phyloP scores from a whole-genome alignment of 768 basidiomycete species.

The Infundibulicybe gibba region DNA sequence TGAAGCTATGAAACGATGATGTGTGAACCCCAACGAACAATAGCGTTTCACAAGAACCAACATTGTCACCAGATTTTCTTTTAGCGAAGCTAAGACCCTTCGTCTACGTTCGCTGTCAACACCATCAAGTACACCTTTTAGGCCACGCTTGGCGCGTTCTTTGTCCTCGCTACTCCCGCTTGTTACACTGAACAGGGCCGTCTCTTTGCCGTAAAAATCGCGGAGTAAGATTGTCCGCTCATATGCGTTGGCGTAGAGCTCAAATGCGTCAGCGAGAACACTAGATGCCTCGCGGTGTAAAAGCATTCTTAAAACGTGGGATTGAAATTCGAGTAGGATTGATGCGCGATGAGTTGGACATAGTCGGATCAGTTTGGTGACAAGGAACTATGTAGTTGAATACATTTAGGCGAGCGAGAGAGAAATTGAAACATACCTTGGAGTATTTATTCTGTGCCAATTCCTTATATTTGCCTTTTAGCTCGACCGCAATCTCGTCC shows the following conservation, averaged over 20 bases:
- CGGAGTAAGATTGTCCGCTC: conserved; percentile 78
- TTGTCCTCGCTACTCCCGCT: conserved; percentile 59
- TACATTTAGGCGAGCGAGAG: neutral
- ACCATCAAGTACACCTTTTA: conserved; percentile 65
- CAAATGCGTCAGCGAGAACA: conserved; percentile 85
- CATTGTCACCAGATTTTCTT: conserved; percentile 75
- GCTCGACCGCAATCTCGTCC: conserved; percentile 77
- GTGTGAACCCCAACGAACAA: conserved; percentile 1
- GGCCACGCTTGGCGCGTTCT: conserved; percentile 60
- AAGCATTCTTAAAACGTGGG: conserved; percentile 70
- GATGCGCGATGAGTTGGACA: conserved; percentile 72
- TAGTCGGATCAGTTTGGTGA: conserved; percentile 73
- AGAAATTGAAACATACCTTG: conserved; percentile 48
- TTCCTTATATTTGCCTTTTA: conserved; percentile 76
- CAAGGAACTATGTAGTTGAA: conserved; percentile 54
- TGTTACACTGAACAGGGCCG: conserved; percentile 59
- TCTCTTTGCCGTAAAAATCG: conserved; percentile 92
- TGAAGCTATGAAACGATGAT: conserved; percentile 53
- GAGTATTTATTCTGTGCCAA: conserved; percentile 88
- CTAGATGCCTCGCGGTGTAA: conserved; percentile 82
- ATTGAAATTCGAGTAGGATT: conserved; percentile 79
- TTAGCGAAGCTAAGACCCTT: conserved; percentile 64
- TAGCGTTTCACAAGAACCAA: conserved; percentile 29
- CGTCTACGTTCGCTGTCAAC: conserved; percentile 60
- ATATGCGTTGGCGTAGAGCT: conserved; percentile 81